Evolutionary conservation across 1,284 basidiomycete genomes (phyloP).

Genomic region (Abortiporus biennis): DNA sequence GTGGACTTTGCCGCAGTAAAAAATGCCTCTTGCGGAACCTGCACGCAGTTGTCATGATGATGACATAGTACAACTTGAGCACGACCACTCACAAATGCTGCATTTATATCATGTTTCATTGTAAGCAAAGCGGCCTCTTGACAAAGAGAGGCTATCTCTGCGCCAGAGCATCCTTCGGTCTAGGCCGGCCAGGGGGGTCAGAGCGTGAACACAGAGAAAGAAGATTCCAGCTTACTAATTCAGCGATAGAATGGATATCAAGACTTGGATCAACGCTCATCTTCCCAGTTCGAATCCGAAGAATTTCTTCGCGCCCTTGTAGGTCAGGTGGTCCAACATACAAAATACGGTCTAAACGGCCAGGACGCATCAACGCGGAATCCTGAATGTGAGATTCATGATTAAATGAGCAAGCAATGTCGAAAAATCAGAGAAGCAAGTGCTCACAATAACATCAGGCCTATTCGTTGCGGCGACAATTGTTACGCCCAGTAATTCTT

Average conservation of each 20-base stretch:
- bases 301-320: conserved; percentile 76
- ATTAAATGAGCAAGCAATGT: conserved; percentile 1
- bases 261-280: conserved; percentile 80
- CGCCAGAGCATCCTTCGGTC: conserved; percentile 95
- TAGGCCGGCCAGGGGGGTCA: conserved; percentile 29
- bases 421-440: neutral
- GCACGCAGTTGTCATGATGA: neutral
- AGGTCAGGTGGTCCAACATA: conserved; percentile 92
- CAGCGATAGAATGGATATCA: conserved; percentile 67
- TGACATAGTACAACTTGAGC: neutral
- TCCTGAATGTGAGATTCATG: conserved; percentile 49
- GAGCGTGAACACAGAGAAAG: neutral
- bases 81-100: conserved; percentile 56
- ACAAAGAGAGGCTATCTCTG: conserved; percentile 88
- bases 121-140: conserved; percentile 94
- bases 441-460: conserved; percentile 83
- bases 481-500: conserved; percentile 88
- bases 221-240: conserved; percentile 36
- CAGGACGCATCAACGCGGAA: conserved; percentile 90
- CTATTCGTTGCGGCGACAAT: conserved; percentile 96
- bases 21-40: conserved; percentile 79
- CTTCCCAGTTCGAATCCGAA: conserved; percentile 66
- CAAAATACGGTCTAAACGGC: conserved; percentile 90
- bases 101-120: conserved; percentile 82
- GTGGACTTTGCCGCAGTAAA: conserved; percentile 68